Evolutionary conservation across 2,329 filamentous ascomycete species (phyloP).

Genomic region (Monilinia vaccinii-corymbosi): DNA sequence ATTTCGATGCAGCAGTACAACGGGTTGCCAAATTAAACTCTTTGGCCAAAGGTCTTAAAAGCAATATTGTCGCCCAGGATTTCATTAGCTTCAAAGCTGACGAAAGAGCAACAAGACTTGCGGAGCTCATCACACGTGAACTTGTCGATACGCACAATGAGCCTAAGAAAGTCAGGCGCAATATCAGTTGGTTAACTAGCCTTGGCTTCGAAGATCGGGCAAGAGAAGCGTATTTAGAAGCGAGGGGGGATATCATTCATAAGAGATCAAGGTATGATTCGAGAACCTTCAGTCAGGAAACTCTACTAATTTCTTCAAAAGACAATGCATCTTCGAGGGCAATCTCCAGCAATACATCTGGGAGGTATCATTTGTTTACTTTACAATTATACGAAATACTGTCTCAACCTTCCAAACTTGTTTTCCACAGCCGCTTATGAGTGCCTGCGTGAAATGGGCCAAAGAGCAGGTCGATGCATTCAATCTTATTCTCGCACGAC

Average conservation of each 20-base stretch:
- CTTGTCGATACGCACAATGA: slow-evolving; percentile 71
- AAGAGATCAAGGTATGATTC: slow-evolving; percentile 65
- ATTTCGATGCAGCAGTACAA: slow-evolving; percentile 74
- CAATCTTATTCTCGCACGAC: slow-evolving; percentile 71
- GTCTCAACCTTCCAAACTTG: slow-evolving; percentile 80
- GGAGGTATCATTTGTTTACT: slow-evolving; percentile 92
- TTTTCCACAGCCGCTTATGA: slow-evolving; percentile 81
- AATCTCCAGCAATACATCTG: slow-evolving; percentile 90
- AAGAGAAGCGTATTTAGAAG: slow-evolving; percentile 74
- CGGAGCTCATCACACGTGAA: slow-evolving; percentile 65
- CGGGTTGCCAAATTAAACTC: slow-evolving; percentile 78
- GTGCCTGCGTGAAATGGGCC: slow-evolving; percentile 95
- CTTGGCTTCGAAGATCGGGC: slow-evolving; percentile 88
- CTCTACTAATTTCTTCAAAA: slow-evolving; percentile 30
- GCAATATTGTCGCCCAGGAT: slow-evolving; percentile 79
- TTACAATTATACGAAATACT: slow-evolving; percentile 88
- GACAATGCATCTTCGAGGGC: slow-evolving; percentile 91
- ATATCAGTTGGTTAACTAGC: slow-evolving; percentile 75
- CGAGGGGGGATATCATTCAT: slow-evolving; percentile 68
- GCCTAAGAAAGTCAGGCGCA: slow-evolving; percentile 65
- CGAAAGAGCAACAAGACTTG: slow-evolving; percentile 70
- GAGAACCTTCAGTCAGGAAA: background rate
- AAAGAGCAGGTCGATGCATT: slow-evolving; percentile 90
- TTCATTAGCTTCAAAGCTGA: slow-evolving; percentile 89
- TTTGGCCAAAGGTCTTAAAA: slow-evolving; percentile 71